Evolutionary conservation across 768 basidiomycete species (phyloP), one percentile per base, ranked within the genome.

Genomic region (Coprinopsis cinerea): DNA sequence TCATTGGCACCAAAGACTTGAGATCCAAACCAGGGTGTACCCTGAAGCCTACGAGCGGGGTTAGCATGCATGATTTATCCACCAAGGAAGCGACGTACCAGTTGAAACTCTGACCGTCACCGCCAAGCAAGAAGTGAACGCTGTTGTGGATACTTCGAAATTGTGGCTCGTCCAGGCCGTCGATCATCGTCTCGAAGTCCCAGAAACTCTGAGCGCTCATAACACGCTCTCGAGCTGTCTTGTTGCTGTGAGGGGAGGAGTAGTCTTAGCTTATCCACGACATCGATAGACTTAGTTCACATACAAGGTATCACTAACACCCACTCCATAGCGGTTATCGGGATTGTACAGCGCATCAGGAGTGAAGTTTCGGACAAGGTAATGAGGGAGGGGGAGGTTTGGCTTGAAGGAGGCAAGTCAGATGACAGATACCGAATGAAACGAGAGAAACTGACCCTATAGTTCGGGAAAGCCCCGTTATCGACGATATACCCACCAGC

Each of bases 401-500:
- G 50, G 50, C 50, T 51, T 15, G 3, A 39, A n/a, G 2, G 20
- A 9, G 17, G n/a, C n/a, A 3, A 14, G n/a, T n/a, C n/a, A n/a
- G n/a, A n/a, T n/a, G n/a, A n/a, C n/a, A n/a, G n/a, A n/a, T n/a
- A n/a, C n/a, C n/a, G n/a, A n/a, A n/a, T n/a, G n/a, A n/a, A n/a
- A n/a, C n/a, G n/a, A n/a, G n/a, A n/a, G n/a, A n/a, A n/a, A 50
- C 49, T 18, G 22, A 51, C 50, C 6, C 50, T 9, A 30, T 51
- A 51, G 26, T 39, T 17, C 2, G 50, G 43, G 18, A 51, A 51
- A 4, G 50, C 50, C 6, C 50, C 50, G 15, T 51, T 51, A 18
- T 51, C 50, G n/a, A 51, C 50, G 35, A 51, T 51, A 26, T 24
- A 51, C 3, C 50, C 50, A 6, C 50, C 50, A n/a, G 50, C 50